Evolutionary conservation across 202 grass and related monocot genomes (phyloP).

Genomic region (Schoenoplectus triqueter): DNA sequence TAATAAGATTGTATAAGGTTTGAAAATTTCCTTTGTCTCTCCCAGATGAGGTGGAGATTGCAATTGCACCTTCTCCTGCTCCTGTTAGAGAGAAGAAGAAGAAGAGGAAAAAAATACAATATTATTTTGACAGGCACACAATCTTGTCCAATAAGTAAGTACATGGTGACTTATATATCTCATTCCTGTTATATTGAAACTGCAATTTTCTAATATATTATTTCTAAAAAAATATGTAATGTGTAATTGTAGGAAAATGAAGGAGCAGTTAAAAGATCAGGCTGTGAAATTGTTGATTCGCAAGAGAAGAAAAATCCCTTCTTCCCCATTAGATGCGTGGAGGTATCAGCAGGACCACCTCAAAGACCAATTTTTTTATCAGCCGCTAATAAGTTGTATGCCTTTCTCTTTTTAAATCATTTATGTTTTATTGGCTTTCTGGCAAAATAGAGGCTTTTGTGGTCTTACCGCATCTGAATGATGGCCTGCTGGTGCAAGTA

Average conservation of each 20-base stretch:
- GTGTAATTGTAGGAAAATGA: constrained; percentile 55
- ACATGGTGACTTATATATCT: constrained; percentile 32
- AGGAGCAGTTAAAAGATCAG: constrained; percentile 53
- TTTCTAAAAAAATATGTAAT: constrained; percentile 1
- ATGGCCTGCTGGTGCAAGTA: not conserved
- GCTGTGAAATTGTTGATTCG: constrained; percentile 37
- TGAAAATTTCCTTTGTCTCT: not conserved
- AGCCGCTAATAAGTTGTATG: constrained; percentile 62
- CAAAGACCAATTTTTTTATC: constrained; percentile 56
- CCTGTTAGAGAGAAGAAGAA: constrained; percentile 47
- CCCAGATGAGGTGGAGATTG: constrained; percentile 28
- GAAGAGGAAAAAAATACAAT: constrained; percentile 50
- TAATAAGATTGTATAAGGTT: not conserved
- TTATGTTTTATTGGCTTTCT: not conserved
- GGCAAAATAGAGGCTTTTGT: not conserved
- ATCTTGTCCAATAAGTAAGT: constrained; percentile 76
- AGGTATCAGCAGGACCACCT: constrained; percentile 44
- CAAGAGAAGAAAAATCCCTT: constrained; percentile 79
- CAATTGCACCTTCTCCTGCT: constrained; percentile 60
- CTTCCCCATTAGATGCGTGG: constrained; percentile 55
- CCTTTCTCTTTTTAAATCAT: constrained; percentile 1
- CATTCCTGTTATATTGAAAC: constrained; percentile 31
- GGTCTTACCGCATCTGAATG: not conserved
- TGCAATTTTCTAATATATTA: constrained; percentile 25
- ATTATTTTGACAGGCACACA: constrained; percentile 48